These are phyloP conservation scores for Suillus subluteus DNA, from an alignment of 768 basidiomycete species.

Conservation along the genomic window DNA sequence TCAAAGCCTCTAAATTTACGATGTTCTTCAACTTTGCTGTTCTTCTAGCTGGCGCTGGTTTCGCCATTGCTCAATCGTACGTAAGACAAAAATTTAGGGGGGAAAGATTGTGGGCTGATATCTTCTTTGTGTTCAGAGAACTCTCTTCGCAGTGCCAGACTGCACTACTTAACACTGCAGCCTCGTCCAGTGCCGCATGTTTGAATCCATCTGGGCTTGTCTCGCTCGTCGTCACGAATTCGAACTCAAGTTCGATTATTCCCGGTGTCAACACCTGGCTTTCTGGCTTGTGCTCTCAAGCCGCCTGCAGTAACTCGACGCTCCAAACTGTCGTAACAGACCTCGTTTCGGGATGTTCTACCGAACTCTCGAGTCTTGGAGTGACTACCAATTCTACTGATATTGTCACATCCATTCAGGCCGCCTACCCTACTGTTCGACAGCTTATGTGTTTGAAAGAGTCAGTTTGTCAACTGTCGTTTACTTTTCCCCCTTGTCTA, in stretches of 20 bases:
- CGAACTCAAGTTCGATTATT: constrained; percentile 38
- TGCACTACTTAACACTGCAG: constrained; percentile 49
- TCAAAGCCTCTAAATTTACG: background rate
- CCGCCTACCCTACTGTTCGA: constrained; percentile 59
- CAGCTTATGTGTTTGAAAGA: constrained; percentile 64
- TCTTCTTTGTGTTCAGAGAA: constrained; percentile 14
- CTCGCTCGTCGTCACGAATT: constrained; percentile 29
- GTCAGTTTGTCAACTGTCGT: constrained; percentile 43
- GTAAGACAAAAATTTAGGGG: constrained; percentile 19
- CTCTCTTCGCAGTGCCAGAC: constrained; percentile 53
- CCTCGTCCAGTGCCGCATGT: constrained; percentile 40
- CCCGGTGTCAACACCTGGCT: constrained; percentile 63
- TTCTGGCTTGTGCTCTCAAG: constrained; percentile 52
- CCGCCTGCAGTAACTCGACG: constrained; percentile 61
- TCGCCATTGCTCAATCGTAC: constrained; percentile 49
- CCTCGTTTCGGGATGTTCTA: constrained; percentile 53
- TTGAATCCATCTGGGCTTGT: constrained; percentile 41
- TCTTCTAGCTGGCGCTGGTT: constrained; percentile 37
- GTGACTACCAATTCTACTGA: constrained; percentile 22
- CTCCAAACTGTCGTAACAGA: constrained; percentile 57
- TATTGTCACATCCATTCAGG: constrained; percentile 46
- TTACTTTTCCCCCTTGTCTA: background rate
- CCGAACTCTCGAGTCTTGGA: constrained; percentile 38
- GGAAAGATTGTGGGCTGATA: constrained; percentile 6
- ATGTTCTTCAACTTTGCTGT: constrained; percentile 32